These are phyloP conservation scores for Xylaria sp. DNA, from an alignment of 2,329 filamentous ascomycete genomes.

Conservation along the genomic window DNA sequence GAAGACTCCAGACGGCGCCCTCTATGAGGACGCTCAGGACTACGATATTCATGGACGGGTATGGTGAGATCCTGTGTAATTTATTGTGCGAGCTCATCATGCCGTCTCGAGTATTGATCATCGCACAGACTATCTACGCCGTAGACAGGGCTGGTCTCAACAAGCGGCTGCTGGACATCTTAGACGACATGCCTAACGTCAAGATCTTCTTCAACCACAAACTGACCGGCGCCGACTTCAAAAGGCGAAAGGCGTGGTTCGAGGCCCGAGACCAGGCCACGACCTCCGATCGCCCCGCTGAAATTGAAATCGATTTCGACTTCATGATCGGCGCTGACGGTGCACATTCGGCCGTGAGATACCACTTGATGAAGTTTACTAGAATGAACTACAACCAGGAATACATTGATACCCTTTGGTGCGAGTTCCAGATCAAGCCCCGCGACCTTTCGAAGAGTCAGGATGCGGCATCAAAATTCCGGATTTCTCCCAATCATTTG, in stretches of 20 bases:
- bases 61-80: constrained; percentile 48
- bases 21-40: constrained; percentile 83
- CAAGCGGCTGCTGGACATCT: constrained; percentile 81
- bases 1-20: constrained; percentile 67
- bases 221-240: constrained; percentile 88
- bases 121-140: constrained; percentile 78
- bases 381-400: constrained; percentile 92
- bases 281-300: constrained; percentile 62
- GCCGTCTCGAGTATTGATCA: constrained; percentile 14
- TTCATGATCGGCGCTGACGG: constrained; percentile 95
- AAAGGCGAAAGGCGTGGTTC: constrained; percentile 84
- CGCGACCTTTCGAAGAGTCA: constrained; percentile 46
- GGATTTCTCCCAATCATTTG: constrained; percentile 89
- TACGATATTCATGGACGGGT: constrained; percentile 92
- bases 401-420: constrained; percentile 98
- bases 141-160: constrained; percentile 88
- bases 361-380: constrained; percentile 95
- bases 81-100: background rate
- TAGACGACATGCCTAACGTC: constrained; percentile 88
- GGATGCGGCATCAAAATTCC: constrained; percentile 65
- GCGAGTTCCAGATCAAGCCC: constrained; percentile 86
- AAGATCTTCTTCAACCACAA: constrained; percentile 94
- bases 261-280: constrained; percentile 63
- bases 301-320: constrained; percentile 89
- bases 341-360: constrained; percentile 89